phyloP scores from a whole-genome alignment of 2,329 filamentous ascomycete species.

The Aspergillus sp. region DNA sequence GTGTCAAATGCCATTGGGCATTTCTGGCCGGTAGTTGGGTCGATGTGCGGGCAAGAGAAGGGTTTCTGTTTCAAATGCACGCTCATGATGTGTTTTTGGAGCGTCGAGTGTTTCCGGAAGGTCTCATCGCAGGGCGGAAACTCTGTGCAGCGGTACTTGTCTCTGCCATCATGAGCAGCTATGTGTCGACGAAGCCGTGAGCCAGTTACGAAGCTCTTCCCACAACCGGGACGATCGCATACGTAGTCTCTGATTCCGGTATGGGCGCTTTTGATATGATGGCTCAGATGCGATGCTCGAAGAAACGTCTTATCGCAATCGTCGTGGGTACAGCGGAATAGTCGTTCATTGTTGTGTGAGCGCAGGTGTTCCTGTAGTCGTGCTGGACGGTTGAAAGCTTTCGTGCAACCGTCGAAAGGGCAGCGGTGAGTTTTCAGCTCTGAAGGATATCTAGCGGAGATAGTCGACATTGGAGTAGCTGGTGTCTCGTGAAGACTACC shows the following conservation, averaged over 20 bases:
- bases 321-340: conserved; percentile 69
- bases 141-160: conserved; percentile 72
- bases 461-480: conserved; percentile 54
- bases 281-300: conserved; percentile 80
- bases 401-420: conserved; percentile 70
- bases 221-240: conserved; percentile 72
- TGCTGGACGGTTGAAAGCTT: conserved; percentile 84
- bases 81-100: conserved; percentile 77
- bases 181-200: conserved; percentile 76
- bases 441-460: conserved; percentile 56
- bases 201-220: conserved; percentile 77
- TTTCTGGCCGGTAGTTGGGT: conserved; percentile 52
- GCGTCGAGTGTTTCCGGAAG: conserved; percentile 84
- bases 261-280: conserved; percentile 83
- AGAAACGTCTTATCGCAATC: conserved; percentile 82
- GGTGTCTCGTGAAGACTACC: conserved; percentile 49
- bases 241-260: conserved; percentile 67
- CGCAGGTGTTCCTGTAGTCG: conserved; percentile 77
- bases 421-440: conserved; percentile 77
- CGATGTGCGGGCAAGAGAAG: conserved; percentile 67
- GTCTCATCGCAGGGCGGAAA: conserved; percentile 70
- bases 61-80: conserved; percentile 73
- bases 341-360: conserved; percentile 81
- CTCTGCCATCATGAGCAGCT: conserved; percentile 74
- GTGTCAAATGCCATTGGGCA: conserved; percentile 75